Conservation (phyloP, 2,329 filamentous ascomycete species). For the Lecanicillium sp. region DNA sequence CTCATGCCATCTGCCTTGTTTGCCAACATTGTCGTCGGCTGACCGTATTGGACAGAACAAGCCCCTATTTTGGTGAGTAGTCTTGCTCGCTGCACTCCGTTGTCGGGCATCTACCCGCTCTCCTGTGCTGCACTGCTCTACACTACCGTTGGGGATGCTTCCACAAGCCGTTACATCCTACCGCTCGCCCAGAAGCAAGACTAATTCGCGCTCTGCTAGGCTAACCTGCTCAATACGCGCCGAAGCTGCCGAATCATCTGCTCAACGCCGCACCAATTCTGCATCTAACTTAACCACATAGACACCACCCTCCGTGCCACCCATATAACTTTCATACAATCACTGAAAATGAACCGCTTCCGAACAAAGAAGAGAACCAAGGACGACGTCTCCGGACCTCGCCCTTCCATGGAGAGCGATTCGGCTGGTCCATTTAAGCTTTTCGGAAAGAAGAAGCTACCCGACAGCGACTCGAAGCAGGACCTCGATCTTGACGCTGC, state of each 20-base stretch:
- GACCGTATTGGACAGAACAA: conserved; percentile 1
- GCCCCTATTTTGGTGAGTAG: not conserved
- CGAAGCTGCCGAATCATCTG: not conserved
- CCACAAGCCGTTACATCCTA: too few species aligned
- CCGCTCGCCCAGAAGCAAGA: too few species aligned
- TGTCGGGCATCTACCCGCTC: too few species aligned
- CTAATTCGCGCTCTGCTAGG: not conserved
- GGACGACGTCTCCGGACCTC: conserved; percentile 43
- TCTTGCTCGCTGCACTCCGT: too few species aligned
- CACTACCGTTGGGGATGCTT: too few species aligned
- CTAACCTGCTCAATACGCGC: not conserved
- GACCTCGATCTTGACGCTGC: conserved; percentile 68
- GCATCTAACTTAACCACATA: not conserved
- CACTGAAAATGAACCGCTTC: conserved; percentile 73
- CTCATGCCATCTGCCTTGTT: not conserved
- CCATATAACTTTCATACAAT: too few species aligned
- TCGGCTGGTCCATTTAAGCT: conserved; percentile 46
- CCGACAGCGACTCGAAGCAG: conserved; percentile 52
- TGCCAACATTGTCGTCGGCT: not conserved
- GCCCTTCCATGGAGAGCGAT: conserved; percentile 51
- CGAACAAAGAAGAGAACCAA: conserved; percentile 65
- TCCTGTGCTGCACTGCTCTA: too few species aligned
- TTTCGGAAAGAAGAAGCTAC: conserved; percentile 52
- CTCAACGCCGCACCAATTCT: not conserved
- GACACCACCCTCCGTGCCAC: too few species aligned